Conservation (phyloP, 2,329 filamentous ascomycete genomes). For the Bipolaris cookei region DNA sequence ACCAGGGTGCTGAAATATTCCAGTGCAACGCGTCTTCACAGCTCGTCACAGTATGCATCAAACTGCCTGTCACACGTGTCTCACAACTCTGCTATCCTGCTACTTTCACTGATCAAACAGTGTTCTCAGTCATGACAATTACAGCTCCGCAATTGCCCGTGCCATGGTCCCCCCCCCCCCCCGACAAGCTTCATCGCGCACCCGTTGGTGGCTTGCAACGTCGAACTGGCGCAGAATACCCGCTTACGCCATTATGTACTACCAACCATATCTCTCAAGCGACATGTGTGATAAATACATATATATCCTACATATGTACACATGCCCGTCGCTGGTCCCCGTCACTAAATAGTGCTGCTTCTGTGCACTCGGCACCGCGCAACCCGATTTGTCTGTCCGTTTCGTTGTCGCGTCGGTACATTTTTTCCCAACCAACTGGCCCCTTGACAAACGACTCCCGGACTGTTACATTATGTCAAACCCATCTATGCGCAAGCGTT, state of each 20-base stretch:
- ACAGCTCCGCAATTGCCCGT: slow-evolving; percentile 15
- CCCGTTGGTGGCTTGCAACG: slow-evolving; percentile 39
- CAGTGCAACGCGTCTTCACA: slow-evolving; percentile 21
- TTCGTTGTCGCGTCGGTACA: slow-evolving; percentile 5
- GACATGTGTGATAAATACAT: not conserved
- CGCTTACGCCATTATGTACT: slow-evolving; percentile 11
- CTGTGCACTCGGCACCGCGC: slow-evolving; percentile 9
- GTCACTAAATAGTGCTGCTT: slow-evolving; percentile 5
- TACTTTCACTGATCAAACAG: slow-evolving; percentile 20
- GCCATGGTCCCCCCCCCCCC: slow-evolving; percentile 8
- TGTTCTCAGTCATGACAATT: slow-evolving; percentile 12
- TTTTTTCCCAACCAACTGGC: slow-evolving; percentile 9
- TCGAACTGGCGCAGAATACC: slow-evolving; percentile 31
- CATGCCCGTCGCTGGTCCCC: slow-evolving; percentile 1
- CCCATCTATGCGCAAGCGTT: slow-evolving; percentile 3
- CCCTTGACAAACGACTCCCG: slow-evolving; percentile 13
- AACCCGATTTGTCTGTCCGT: slow-evolving; percentile 11
- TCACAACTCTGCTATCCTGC: slow-evolving; percentile 13
- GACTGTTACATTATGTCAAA: slow-evolving; percentile 13
- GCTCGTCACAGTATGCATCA: slow-evolving; percentile 26
- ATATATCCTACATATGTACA: no score
- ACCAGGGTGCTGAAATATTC: slow-evolving; percentile 7
- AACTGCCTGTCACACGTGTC: slow-evolving; percentile 16
- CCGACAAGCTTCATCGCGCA: slow-evolving; percentile 3
- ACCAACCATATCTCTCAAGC: slow-evolving; percentile 6